Percentiles rank a stretch among this genome's conserved stretches.
phyloP scores from a whole-genome alignment of 106 monocot genomes.

The Chionographis japonica region DNA sequence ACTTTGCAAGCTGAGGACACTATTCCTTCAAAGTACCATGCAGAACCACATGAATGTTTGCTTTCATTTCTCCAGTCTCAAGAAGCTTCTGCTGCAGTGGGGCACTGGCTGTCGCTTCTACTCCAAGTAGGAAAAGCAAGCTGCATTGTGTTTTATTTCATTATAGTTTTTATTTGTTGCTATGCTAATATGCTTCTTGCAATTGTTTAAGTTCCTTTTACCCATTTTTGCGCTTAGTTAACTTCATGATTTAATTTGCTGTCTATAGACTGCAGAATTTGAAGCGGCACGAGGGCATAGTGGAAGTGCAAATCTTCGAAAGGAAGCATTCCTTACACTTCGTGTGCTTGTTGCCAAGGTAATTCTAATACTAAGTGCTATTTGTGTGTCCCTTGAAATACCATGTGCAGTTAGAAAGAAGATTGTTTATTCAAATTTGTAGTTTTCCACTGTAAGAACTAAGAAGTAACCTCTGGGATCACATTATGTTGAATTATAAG shows the following conservation, averaged over 20 bases:
- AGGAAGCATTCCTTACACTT: conserved; percentile 77
- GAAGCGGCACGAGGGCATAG: conserved; percentile 78
- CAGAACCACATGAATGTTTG: conserved; percentile 62
- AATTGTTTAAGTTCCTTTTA: neutral
- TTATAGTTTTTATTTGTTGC: neutral
- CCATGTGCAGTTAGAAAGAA: no score
- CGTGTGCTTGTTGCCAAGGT: conserved; percentile 86
- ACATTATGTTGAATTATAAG: no score
- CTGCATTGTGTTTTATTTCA: neutral
- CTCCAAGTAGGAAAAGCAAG: conserved; percentile 56
- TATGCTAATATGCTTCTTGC: neutral
- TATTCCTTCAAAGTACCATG: conserved; percentile 8
- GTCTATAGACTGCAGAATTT: conserved; percentile 62
- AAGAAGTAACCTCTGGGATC: no score
- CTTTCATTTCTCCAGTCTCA: conserved; percentile 80
- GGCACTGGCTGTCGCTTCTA: conserved; percentile 94
- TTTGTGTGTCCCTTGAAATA: neutral
- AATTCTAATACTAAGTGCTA: conserved; percentile 1
- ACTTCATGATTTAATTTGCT: conserved; percentile 8
- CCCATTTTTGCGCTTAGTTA: neutral
- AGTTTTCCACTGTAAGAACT: no score
- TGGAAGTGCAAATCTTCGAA: conserved; percentile 75
- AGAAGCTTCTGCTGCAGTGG: conserved; percentile 87
- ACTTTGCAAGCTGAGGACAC: conserved; percentile 1
- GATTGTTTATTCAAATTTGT: no score